Evolutionary conservation across 2,329 filamentous ascomycete genomes (phyloP), one percentile per base, ranked within the genome.

Genomic region (Fusarium burgessii): DNA sequence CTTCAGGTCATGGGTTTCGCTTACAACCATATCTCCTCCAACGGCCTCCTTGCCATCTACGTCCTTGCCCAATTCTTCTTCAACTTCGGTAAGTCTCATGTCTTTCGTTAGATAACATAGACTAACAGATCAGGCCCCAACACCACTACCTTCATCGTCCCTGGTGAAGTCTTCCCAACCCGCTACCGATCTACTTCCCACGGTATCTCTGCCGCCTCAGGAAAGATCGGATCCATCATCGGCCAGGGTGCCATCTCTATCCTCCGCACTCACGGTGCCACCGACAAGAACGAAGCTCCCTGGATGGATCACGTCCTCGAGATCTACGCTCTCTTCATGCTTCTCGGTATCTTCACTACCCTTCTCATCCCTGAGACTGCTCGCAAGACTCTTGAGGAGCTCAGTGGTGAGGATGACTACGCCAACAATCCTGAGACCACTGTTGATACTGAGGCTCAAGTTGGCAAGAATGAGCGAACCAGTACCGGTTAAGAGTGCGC

Each of bases 301-400:
- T 94, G 92, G 92, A 86, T 94, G 80, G 86, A 93, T 82, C 92
- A 94, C 79, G 91, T 94, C 42, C 88, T 94, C 77, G 84, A 93
- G 84, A 93, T 94, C 74, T 88, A 86, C 77, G 91, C 91, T 9
- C 84, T 93, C 32, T 94, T 95, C 85, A 94, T 94, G 92, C 85
- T 94, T 36, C 83, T 89, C 62, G 92, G 92, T 61, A 84, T 88
- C 81, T 85, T 91, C 77, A 92, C 91, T 13, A 91, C 91, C 2
- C 80, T 92, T 3, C 82, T 93, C 62, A 92, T 93, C 64, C 90
- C 90, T 11, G 92, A 93, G 84, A 93, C 90, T 23, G 93, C 92
- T 83, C 84, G 90, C 62, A 91, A 90, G 85, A 92, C 91, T 3
- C 86, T 95, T 35, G 92, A 93, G 78, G 86, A 90, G 78, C 83